Percentiles rank a stretch among this genome's conserved stretches.
Evolutionary conservation across 2,329 filamentous ascomycete species (phyloP).

Genomic region (Tolypocladium sp.): DNA sequence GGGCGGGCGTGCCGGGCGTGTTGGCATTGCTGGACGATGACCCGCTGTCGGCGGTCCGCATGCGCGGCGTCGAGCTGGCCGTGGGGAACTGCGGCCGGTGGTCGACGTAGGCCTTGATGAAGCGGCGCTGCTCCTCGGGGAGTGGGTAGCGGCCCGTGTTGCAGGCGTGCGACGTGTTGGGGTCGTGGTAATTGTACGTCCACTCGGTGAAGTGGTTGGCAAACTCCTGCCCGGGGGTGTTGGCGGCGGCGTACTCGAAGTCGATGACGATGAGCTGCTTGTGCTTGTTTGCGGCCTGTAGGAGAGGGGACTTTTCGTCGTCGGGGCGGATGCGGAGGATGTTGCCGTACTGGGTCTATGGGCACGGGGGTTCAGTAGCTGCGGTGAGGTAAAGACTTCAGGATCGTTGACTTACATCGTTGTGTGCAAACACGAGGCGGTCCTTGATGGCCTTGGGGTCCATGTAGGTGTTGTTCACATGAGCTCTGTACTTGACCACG

Average conservation of each 20-base stretch:
- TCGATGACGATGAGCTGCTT: conserved; percentile 97
- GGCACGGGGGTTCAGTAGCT: conserved; percentile 3
- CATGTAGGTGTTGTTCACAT: conserved; percentile 65
- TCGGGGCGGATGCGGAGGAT: conserved; percentile 66
- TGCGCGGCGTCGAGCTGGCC: conserved; percentile 39
- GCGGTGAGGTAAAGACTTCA: too few relatives aligned
- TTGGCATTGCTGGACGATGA: conserved; percentile 9
- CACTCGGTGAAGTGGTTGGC: conserved; percentile 98
- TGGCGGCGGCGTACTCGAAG: conserved; percentile 93
- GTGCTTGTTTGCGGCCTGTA: conserved; percentile 85
- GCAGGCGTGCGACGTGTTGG: conserved; percentile 55
- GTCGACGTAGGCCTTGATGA: conserved; percentile 77
- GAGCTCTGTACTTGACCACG: conserved; percentile 68
- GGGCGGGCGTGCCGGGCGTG: conserved; percentile 19
- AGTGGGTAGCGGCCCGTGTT: conserved; percentile 65
- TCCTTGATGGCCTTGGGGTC: conserved; percentile 57
- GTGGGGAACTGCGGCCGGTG: conserved; percentile 63
- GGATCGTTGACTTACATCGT: conserved; percentile 62
- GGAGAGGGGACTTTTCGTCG: conserved; percentile 71
- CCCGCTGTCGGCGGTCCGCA: conserved; percentile 34
- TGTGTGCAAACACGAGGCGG: conserved; percentile 88
- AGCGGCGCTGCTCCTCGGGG: conserved; percentile 70
- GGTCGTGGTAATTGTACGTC: conserved; percentile 94
- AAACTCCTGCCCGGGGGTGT: conserved; percentile 79
- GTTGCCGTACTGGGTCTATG: conserved; percentile 93